Percentiles rank a stretch among this genome's conserved stretches.
Evolutionary conservation across 768 basidiomycete species (phyloP).

Genomic region (Zangia roseola): DNA sequence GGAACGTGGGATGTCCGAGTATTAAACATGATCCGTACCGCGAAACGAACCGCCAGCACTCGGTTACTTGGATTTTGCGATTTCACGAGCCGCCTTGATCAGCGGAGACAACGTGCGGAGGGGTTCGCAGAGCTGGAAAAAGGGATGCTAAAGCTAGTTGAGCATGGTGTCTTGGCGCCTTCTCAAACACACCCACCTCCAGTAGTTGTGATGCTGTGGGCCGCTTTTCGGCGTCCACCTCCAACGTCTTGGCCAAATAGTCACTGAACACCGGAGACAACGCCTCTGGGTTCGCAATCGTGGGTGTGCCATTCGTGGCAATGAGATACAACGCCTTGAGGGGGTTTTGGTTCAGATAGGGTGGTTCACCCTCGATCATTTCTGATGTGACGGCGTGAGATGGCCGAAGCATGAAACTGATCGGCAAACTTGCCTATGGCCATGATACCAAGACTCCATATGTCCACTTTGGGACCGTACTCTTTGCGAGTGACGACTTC

Average conservation of each 20-base stretch:
- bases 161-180: neutral
- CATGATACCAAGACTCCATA: slow-evolving; percentile 97
- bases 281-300: slow-evolving; percentile 86
- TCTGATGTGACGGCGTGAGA: slow-evolving; percentile 46
- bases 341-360: slow-evolving; percentile 95
- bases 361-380: slow-evolving; percentile 98
- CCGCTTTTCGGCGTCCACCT: slow-evolving; percentile 93
- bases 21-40: slow-evolving; percentile 17
- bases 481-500: slow-evolving; percentile 98
- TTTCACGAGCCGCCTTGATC: slow-evolving; percentile 90
- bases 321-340: slow-evolving; percentile 96
- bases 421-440: slow-evolving; percentile 67
- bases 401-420: neutral
- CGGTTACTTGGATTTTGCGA: slow-evolving; percentile 58
- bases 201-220: slow-evolving; percentile 82
- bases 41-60: neutral
- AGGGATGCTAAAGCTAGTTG: slow-evolving; percentile 59
- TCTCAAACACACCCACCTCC: slow-evolving; percentile 46
- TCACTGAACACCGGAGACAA: slow-evolving; percentile 80
- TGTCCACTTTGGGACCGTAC: slow-evolving; percentile 98
- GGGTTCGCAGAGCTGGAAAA: slow-evolving; percentile 87
- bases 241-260: slow-evolving; percentile 83
- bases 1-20: neutral
- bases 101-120: slow-evolving; percentile 82
- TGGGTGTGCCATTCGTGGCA: slow-evolving; percentile 96